Evolutionary conservation across 805 yeast species (phyloP).

Genomic region (Candida piceae): DNA sequence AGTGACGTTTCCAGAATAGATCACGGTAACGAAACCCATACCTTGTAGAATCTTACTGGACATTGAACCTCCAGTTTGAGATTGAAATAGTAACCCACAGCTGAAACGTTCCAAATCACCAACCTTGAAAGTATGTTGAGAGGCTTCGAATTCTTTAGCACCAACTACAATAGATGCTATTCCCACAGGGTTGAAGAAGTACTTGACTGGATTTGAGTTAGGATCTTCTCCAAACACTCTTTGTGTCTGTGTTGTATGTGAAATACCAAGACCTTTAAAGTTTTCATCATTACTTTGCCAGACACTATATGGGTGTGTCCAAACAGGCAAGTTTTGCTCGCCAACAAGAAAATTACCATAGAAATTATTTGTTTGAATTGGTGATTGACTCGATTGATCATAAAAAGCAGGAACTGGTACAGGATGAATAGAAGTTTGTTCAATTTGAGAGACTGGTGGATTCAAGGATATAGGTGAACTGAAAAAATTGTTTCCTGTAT

Average conservation of each 20-base stretch:
- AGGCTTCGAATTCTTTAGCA: slow-evolving; percentile 36
- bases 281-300: slow-evolving; percentile 48
- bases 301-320: slow-evolving; percentile 79
- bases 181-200: slow-evolving; percentile 64
- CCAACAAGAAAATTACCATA: slow-evolving; percentile 68
- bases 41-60: slow-evolving; percentile 69
- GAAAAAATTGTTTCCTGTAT: slow-evolving; percentile 20
- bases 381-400: slow-evolving; percentile 34
- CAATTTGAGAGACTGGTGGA: slow-evolving; percentile 19
- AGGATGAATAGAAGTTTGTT: slow-evolving; percentile 61
- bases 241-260: slow-evolving; percentile 56
- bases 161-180: slow-evolving; percentile 55
- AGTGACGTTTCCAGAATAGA: slow-evolving; percentile 43
- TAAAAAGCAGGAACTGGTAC: slow-evolving; percentile 53
- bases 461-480: slow-evolving; percentile 14
- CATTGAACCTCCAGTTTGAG: slow-evolving; percentile 25
- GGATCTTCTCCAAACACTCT: slow-evolving; percentile 69
- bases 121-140: slow-evolving; percentile 16
- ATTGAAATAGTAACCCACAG: slow-evolving; percentile 30
- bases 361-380: slow-evolving; percentile 70
- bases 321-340: slow-evolving; percentile 61
- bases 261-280: slow-evolving; percentile 57
- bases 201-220: slow-evolving; percentile 35
- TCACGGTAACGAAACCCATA: slow-evolving; percentile 70
- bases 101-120: slow-evolving; percentile 31